Base-by-base conservation (phyloP, 1,139 yeast genomes). In the Suhomyces chickasaworum region DNA sequence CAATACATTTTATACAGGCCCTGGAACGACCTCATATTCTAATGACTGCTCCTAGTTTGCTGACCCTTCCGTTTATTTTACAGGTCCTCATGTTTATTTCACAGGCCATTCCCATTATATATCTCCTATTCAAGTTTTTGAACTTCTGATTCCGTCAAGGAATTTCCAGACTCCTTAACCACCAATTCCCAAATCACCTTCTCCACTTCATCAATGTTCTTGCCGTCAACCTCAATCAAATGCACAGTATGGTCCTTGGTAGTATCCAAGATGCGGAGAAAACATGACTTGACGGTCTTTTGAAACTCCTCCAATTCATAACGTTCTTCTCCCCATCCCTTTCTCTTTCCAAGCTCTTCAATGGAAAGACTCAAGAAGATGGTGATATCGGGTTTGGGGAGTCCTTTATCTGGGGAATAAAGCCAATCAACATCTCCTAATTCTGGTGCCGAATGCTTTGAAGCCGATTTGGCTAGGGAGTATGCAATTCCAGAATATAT, bases 401-500 rank as follows among this genome's bases (percentile, higher is more conserved):
- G 75, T 0, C 99, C 99, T 27, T 69, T 67, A 59, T 95, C 99
- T 0, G 97, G 93, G 18, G 73, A 69, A 35, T 77, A 69, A 54
- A 97, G 83, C 99, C 99, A 95, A 8, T 80, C 72, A 31, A 76
- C 60, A 51, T 79, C 80, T 57, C 85, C 67, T 63, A 71, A 60
- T 43, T 65, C 64, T 0, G 85, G 84, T 2, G 48, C 12, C 7
- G 44, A 12, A 16, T 27, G n/a, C 22, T 32, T 38, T 16, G n/a
- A 6, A 5, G 17, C 27, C 4, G 50, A 32, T 63, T 93, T 91
- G n/a, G 98, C 97, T 3, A 88, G 73, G 0, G 96, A 85, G 61
- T 91, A 95, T 3, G 97, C 97, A 13, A 90, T 81, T 0, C 99
- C 99, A 0, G 97, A 89, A 61, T 88, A 93, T 6, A 88, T 86